Evolutionary conservation across 768 basidiomycete species (phyloP), one percentile per base, ranked within the genome.

Genomic region (Tulasnella sp.): DNA sequence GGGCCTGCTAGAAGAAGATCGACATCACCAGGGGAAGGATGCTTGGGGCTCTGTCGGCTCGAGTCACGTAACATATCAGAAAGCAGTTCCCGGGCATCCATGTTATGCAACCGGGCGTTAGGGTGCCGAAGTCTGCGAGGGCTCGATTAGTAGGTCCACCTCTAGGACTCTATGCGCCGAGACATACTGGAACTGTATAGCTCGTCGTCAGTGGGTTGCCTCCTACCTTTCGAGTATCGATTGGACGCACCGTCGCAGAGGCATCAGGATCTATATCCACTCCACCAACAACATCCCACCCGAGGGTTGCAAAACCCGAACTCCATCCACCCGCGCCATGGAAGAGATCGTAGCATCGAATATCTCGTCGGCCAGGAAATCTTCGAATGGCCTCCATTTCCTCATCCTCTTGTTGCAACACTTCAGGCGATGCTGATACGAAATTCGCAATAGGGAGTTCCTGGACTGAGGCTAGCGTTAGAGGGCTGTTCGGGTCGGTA

Each of bases 261-360:
- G 74, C 74, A 52, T 76, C 74, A 22, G 74, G 40, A 49, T 76
- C 74, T 34, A 68, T 31, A 40, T 76, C 74, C 3, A 69, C 11
- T 25, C 74, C 74, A 3, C 64, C 58, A 34, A 40, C 67, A 2
- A 76, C 74, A 12, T 76, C 49, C 74, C 74, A 76, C 9, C 74
- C 74, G 7, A 76, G 34, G 22, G n/a, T 40, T 14, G 29, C 29
- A 36, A 76, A 76, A 7, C 74, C 74, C 25, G 37, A 39, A 14
- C 38, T 76, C 38, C 68, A 42, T 0, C 74, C 74, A 2, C 74
- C 74, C 14, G 74, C 74, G 39, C 74, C 72, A 54, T 74, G 72
- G 52, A 74, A 74, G 15, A 37, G 45, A 40, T 69, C 68, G 34
- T 69, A 69, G 39, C 68, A 69, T 22, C 36, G 11, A 37, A 37